Evolutionary conservation across 805 yeast genomes (phyloP).

Genomic region (Lipomyces yamanashiensis): DNA sequence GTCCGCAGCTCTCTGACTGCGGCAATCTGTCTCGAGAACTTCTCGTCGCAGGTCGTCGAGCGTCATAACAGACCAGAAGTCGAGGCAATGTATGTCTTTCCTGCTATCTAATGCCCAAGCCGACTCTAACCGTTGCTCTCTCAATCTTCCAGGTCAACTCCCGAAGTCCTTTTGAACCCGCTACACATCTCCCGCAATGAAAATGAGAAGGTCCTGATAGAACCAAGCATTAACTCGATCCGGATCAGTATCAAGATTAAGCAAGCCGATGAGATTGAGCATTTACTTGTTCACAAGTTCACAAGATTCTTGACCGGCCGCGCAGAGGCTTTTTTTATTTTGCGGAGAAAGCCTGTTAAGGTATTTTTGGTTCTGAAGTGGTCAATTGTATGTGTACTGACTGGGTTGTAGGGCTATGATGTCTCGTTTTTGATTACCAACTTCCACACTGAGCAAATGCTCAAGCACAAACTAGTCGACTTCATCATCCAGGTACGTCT

Average conservation of each 20-base stretch:
- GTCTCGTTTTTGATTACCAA: conserved; percentile 92
- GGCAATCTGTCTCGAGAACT: conserved; percentile 88
- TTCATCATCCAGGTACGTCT: conserved; percentile 73
- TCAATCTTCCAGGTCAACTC: conserved; percentile 57
- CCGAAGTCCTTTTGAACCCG: conserved; percentile 84
- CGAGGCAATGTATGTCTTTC: conserved; percentile 59
- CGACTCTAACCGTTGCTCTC: not conserved
- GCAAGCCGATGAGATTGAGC: conserved; percentile 97
- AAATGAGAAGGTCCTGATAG: conserved; percentile 88
- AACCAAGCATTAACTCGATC: conserved; percentile 90
- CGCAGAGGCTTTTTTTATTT: conserved; percentile 90
- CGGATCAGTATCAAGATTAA: conserved; percentile 90
- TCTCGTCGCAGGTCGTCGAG: conserved; percentile 93
- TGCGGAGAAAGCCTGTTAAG: conserved; percentile 86
- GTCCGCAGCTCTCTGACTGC: conserved; percentile 93
- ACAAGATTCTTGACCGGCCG: conserved; percentile 91
- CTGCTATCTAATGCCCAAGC: not conserved
- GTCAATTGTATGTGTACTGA: not conserved
- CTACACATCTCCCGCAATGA: conserved; percentile 91
- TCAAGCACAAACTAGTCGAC: conserved; percentile 92
- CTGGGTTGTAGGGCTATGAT: conserved; percentile 65
- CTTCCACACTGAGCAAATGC: conserved; percentile 92
- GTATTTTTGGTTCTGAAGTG: conserved; percentile 9
- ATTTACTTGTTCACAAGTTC: conserved; percentile 90
- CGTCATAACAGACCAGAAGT: conserved; percentile 97